Evolutionary conservation across 495 filamentous ascomycete genomes (phyloP).

Genomic region (Penicillium cinerascens): DNA sequence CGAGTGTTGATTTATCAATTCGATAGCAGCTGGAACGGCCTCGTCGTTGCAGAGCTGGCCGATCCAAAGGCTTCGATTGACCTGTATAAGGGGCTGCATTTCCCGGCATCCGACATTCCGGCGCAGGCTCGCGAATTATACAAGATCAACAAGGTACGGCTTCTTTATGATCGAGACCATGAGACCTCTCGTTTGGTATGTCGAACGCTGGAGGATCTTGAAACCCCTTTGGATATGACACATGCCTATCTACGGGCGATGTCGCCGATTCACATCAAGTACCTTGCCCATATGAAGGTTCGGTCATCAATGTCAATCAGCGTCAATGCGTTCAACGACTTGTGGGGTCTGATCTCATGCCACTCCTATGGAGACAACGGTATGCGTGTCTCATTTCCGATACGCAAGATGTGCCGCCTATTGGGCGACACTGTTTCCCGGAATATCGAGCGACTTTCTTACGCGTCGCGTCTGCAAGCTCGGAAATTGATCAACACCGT

Average conservation of each 20-base stretch:
- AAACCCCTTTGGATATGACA: constrained; percentile 78
- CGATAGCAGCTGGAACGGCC: constrained; percentile 76
- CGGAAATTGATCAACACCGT: constrained; percentile 46
- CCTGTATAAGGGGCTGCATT: constrained; percentile 85
- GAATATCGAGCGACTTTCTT: constrained; percentile 87
- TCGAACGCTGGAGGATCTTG: constrained; percentile 67
- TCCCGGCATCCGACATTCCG: constrained; percentile 88
- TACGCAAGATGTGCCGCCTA: constrained; percentile 91
- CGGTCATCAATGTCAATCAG: constrained; percentile 94
- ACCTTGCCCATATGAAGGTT: constrained; percentile 86
- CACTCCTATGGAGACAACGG: constrained; percentile 79
- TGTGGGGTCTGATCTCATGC: constrained; percentile 90
- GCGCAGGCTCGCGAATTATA: constrained; percentile 78
- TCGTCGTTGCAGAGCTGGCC: constrained; percentile 83
- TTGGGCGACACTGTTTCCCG: constrained; percentile 83
- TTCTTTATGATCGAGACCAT: constrained; percentile 40
- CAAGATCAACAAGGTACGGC: constrained; percentile 53
- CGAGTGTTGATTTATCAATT: constrained; percentile 95
- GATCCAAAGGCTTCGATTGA: constrained; percentile 78
- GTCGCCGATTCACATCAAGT: constrained; percentile 86
- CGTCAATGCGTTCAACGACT: constrained; percentile 75
- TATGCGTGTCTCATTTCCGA: constrained; percentile 88
- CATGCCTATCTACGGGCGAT: constrained; percentile 81
- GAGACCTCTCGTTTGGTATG: constrained; percentile 73
- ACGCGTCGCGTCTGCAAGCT: constrained; percentile 73